Percentiles rank a stretch among this genome's conserved stretches.
phyloP scores from a whole-genome alignment of 257 asterid species.

The Anisodus tanguticus region DNA sequence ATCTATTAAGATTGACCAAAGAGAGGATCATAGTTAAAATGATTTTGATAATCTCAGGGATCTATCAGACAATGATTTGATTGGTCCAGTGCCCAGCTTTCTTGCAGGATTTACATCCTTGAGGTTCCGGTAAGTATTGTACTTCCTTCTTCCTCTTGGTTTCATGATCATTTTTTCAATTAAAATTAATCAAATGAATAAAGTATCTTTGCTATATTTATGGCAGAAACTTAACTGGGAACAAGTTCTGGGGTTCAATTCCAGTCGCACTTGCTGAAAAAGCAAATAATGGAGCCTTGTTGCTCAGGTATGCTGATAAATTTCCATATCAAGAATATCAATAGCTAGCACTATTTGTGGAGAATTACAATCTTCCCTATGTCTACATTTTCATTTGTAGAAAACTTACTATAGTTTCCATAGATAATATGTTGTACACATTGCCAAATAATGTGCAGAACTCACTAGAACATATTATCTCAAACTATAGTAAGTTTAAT shows the following conservation, averaged over 20 bases:
- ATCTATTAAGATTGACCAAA: neutral
- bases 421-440: neutral
- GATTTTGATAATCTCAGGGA: conserved; percentile 40
- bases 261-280: conserved; percentile 44
- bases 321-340: neutral
- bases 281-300: conserved; percentile 17
- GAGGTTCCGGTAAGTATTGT: conserved; percentile 39
- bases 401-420: neutral
- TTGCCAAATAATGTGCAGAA: neutral
- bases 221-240: conserved; percentile 45
- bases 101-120: conserved; percentile 31
- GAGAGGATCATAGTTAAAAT: neutral
- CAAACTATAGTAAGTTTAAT: conserved; percentile 5
- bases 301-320: conserved; percentile 40
- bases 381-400: neutral
- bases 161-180: neutral
- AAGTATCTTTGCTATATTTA: neutral
- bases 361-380: neutral
- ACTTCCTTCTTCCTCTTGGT: neutral
- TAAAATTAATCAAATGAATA: neutral
- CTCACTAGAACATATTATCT: neutral
- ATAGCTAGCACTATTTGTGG: neutral
- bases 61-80: conserved; percentile 40
- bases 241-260: conserved; percentile 43
- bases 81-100: conserved; percentile 41